Base-by-base conservation (phyloP, 2,329 filamentous ascomycete genomes). In the Penicillium sp. region DNA sequence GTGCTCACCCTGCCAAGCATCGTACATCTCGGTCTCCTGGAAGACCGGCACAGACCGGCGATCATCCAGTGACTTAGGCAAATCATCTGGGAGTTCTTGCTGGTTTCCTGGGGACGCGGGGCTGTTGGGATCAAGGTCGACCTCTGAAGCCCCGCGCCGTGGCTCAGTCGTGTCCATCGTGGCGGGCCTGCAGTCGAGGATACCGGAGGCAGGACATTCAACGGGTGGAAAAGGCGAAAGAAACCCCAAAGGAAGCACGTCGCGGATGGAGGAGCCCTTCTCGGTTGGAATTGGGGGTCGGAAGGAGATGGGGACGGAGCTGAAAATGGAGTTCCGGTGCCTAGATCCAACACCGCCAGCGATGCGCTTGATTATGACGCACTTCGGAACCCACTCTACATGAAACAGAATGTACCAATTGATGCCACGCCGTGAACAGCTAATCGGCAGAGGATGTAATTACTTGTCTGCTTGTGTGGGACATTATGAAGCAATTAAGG, bases 11-110 rank as follows among this genome's bases (percentile, higher is more conserved):
- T 97, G 89, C 93, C 93, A 98, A 54, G 88, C 93, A 77, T 98
- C 93, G 66, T 97, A 98, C 72, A 96, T 88, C 74, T 97, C 93
- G 27, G 90, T 95, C 74, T 97, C 93, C 40, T 83, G 78, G 47
- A 83, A 81, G 32, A 73, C 75, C 3, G 82, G 78, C 21, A 85
- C 78, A 57, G 76, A 76, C 54, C 83, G 80, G 45, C 93, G 81
- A 71, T 98, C 93, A 65, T 98, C 85, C 39, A 98, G 79, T 9
- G 90, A 95, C 53, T 80, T 93, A 8, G 93, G 93, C 23, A 98
- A 79, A 68, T 98, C 93, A 53, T 79, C 72, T 27, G 93, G 93
- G 35, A 97, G 79, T 46, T 69, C 64, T 42, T 50, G 55, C 48
- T 58, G 43, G 28, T 38, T 49, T 39, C 44, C 45, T 37, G 48